A percentile compares a stretch with the other conserved stretches of the same genome.
Evolutionary conservation across 495 filamentous ascomycete genomes (phyloP).

Genomic region (Penicillium bovifimosum): DNA sequence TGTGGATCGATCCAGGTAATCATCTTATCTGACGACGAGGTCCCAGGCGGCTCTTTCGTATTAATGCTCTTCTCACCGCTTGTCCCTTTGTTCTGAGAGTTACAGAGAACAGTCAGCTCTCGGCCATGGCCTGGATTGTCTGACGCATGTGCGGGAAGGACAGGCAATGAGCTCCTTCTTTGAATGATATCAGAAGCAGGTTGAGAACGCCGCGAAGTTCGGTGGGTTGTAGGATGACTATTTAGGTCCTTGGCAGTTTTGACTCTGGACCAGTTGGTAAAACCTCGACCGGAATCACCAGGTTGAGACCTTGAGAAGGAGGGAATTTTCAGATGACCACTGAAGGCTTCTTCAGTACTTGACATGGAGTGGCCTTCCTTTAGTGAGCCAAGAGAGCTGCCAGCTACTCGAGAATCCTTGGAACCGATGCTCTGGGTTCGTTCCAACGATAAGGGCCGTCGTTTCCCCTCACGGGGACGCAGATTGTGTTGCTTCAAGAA

Average conservation of each 20-base stretch:
- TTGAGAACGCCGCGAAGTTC: not conserved
- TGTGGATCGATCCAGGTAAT: conserved; percentile 64
- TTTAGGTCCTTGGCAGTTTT: conserved; percentile 50
- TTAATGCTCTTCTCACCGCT: not conserved
- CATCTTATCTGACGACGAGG: conserved; percentile 25
- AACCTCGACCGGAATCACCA: conserved; percentile 25
- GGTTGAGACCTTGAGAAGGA: conserved; percentile 20
- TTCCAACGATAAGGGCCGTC: conserved; percentile 6
- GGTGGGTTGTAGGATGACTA: not conserved
- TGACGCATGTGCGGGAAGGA: not conserved
- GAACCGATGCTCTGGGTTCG: not conserved
- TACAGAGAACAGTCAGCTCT: not conserved
- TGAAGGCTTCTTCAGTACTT: conserved; percentile 25
- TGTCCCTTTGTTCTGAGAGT: not conserved
- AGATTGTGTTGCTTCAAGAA: conserved; percentile 66
- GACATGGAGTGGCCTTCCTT: not conserved
- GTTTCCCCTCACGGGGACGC: conserved; percentile 39
- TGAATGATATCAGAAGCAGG: not conserved
- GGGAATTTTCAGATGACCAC: conserved; percentile 30
- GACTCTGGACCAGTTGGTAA: conserved; percentile 61
- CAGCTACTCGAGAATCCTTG: not conserved
- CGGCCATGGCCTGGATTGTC: not conserved
- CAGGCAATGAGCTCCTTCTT: not conserved
- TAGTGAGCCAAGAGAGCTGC: not conserved
- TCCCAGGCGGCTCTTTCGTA: not conserved